phyloP scores from a whole-genome alignment of 1,139 yeast species.

The Eremothecium sinecaudum region DNA sequence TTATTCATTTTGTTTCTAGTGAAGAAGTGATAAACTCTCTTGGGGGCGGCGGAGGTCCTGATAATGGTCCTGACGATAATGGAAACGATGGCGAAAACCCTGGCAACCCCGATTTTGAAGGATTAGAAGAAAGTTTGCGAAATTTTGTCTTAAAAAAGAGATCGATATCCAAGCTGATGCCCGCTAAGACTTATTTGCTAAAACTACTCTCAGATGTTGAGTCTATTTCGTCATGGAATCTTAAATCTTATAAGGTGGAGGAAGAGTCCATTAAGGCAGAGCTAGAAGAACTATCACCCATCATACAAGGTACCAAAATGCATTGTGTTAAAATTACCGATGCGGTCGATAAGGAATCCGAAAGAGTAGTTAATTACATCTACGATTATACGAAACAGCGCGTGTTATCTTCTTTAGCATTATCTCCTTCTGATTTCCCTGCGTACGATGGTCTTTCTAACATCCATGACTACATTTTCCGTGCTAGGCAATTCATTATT shows the following conservation, averaged over 20 bases:
- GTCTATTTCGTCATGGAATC: conserved; percentile 52
- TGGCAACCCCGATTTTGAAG: conserved; percentile 60
- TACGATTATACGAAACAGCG: conserved; percentile 52
- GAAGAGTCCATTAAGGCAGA: conserved; percentile 39
- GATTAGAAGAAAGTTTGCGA: conserved; percentile 73
- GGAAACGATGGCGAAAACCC: conserved; percentile 23
- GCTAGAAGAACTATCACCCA: conserved; percentile 51
- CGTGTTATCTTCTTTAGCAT: conserved; percentile 46
- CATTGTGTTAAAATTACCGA: conserved; percentile 51
- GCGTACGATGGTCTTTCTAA: conserved; percentile 55
- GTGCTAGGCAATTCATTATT: conserved; percentile 61
- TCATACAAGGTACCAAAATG: conserved; percentile 45
- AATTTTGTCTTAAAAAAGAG: conserved; percentile 84
- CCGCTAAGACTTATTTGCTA: conserved; percentile 75
- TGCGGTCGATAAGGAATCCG: conserved; percentile 53
- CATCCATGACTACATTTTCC: conserved; percentile 59
- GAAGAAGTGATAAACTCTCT: conserved; percentile 34
- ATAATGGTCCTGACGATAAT: conserved; percentile 30
- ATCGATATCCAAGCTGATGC: conserved; percentile 77
- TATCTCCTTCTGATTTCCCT: conserved; percentile 52
- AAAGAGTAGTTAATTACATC: conserved; percentile 46
- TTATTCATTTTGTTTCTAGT: conserved; percentile 90
- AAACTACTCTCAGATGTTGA: conserved; percentile 63
- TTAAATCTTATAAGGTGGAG: conserved; percentile 44
- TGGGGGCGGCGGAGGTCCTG: conserved; percentile 34